phyloP scores from a whole-genome alignment of 2,329 filamentous ascomycete species.

The Clonostachys rosea region DNA sequence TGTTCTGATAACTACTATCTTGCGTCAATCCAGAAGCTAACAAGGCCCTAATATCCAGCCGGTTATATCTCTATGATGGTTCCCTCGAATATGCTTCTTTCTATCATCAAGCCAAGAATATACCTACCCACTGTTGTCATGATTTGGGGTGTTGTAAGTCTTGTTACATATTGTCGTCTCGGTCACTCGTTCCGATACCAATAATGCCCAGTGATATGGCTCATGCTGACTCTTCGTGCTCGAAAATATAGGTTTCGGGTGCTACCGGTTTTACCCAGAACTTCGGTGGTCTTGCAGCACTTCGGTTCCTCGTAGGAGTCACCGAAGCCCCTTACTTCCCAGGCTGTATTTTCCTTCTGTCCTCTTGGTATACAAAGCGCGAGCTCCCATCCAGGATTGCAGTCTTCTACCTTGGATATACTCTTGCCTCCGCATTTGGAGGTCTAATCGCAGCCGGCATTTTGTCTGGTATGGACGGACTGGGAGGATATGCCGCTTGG shows the following conservation, averaged over 20 bases:
- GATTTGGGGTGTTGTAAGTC: conserved; percentile 6
- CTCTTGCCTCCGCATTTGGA: conserved; percentile 1
- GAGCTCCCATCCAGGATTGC: conserved; percentile 3
- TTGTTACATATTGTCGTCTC: no score
- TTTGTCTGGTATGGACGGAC: conserved; percentile 13
- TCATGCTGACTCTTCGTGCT: background rate
- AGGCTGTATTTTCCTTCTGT: conserved; percentile 4
- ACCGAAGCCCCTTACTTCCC: conserved; percentile 19
- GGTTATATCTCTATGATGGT: conserved; percentile 26
- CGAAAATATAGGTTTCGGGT: conserved; percentile 22
- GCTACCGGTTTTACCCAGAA: conserved; percentile 18
- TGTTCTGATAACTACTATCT: no score
- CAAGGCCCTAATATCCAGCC: background rate
- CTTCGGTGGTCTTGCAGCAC: conserved; percentile 26
- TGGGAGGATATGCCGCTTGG: conserved; percentile 6
- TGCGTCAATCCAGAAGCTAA: background rate
- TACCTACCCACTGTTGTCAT: conserved; percentile 8
- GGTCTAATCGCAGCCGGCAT: conserved; percentile 3
- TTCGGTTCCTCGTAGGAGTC: conserved; percentile 32
- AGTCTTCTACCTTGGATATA: conserved; percentile 3
- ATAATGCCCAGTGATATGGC: no score
- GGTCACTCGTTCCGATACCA: no score
- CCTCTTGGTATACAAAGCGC: conserved; percentile 3
- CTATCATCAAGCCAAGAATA: background rate
- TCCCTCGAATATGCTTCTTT: conserved; percentile 23